These are phyloP conservation scores for Marasmius oreades DNA, from an alignment of 1,284 basidiomycete genomes.

Conservation along the genomic window DNA sequence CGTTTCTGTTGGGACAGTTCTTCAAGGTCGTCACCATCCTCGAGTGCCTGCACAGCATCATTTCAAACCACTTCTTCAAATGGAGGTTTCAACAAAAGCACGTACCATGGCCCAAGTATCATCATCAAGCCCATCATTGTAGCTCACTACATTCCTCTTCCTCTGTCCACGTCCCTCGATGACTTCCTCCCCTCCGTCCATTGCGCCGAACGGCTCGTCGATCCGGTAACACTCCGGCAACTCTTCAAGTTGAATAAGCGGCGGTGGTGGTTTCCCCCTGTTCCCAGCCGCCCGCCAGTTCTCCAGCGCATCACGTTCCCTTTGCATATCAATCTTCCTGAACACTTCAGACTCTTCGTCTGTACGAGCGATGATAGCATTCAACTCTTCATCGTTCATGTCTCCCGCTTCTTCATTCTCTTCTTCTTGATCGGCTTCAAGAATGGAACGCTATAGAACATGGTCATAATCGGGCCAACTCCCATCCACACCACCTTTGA, in stretches of 20 bases:
- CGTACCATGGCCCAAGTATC: conserved; percentile 87
- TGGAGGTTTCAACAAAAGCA: conserved; percentile 7
- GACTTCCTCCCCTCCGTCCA: conserved; percentile 60
- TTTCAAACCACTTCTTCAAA: background rate
- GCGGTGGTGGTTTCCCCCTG: conserved; percentile 75
- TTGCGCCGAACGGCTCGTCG: conserved; percentile 74
- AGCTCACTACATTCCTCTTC: conserved; percentile 81
- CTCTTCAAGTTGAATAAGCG: conserved; percentile 86
- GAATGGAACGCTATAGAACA: conserved; percentile 63
- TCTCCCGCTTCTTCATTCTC: conserved; percentile 92
- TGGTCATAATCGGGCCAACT: conserved; percentile 5
- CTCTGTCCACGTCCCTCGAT: conserved; percentile 84
- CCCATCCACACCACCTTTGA: conserved; percentile 6
- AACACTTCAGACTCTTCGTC: conserved; percentile 83
- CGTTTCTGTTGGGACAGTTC: conserved; percentile 64
- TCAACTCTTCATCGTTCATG: conserved; percentile 97
- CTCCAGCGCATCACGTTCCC: conserved; percentile 68
- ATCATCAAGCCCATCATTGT: conserved; percentile 93
- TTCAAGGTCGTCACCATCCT: conserved; percentile 85
- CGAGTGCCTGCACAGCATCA: conserved; percentile 56
- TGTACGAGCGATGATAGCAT: conserved; percentile 86
- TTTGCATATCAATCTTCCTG: conserved; percentile 81
- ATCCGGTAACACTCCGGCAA: conserved; percentile 90
- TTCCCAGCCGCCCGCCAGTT: conserved; percentile 77
- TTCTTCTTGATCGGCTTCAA: conserved; percentile 90